These are phyloP conservation scores for Phallus indusiatus DNA, from an alignment of 768 basidiomycete species.

Conservation along the genomic window DNA sequence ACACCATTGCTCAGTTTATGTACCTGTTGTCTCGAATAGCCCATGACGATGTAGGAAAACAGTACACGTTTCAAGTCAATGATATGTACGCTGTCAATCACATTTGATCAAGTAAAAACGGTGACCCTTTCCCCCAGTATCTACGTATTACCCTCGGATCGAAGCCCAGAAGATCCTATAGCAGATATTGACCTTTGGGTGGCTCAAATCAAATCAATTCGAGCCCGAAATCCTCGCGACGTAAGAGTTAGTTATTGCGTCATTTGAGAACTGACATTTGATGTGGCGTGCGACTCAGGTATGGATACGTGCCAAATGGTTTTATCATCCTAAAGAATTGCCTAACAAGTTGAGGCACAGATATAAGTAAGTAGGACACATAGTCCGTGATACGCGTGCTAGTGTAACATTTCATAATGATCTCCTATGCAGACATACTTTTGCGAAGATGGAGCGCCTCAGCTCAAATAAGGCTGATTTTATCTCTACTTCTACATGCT, in stretches of 20 bases:
- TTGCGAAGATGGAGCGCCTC: slow-evolving; percentile 38
- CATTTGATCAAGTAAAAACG: neutral
- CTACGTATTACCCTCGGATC: slow-evolving; percentile 31
- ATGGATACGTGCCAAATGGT: slow-evolving; percentile 48
- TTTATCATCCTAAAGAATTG: slow-evolving; percentile 42
- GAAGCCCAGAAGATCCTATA: slow-evolving; percentile 17
- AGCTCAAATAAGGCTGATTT: slow-evolving; percentile 40
- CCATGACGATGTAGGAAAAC: slow-evolving; percentile 22
- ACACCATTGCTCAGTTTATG: neutral
- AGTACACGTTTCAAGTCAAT: slow-evolving; percentile 22
- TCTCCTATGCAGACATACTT: slow-evolving; percentile 20
- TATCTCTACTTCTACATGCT: slow-evolving; percentile 35
- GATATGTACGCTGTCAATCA: slow-evolving; percentile 26
- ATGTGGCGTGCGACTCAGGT: slow-evolving; percentile 26
- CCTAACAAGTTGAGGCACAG: slow-evolving; percentile 39
- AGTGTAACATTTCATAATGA: slow-evolving; percentile 16
- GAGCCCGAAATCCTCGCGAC: slow-evolving; percentile 21
- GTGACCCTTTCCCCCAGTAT: slow-evolving; percentile 21
- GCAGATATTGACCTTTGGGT: slow-evolving; percentile 42
- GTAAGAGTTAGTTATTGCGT: slow-evolving; percentile 15
- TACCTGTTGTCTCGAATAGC: neutral
- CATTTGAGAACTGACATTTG: neutral
- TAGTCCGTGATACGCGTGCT: neutral
- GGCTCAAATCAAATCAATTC: slow-evolving; percentile 38
- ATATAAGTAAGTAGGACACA: slow-evolving; percentile 11